These are phyloP conservation scores for Heteromeles arbutifolia DNA, from an alignment of 306 rosid species.

Conservation along the genomic window DNA sequence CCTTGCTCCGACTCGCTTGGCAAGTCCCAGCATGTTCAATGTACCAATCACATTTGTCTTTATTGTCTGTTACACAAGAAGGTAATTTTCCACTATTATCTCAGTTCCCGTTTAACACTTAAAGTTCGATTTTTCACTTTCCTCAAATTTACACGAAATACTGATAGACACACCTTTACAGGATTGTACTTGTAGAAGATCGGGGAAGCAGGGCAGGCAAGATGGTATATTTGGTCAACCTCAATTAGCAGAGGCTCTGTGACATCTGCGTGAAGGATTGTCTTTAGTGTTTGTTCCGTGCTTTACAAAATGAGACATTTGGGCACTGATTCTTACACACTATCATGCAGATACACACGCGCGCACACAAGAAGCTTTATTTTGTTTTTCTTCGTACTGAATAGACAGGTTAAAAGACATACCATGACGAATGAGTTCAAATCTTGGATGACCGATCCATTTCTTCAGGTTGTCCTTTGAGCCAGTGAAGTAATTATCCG, in stretches of 20 bases:
- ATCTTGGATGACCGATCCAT: constrained; percentile 98
- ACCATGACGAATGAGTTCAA: constrained; percentile 98
- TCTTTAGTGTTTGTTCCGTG: too few species aligned
- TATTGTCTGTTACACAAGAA: constrained; percentile 57
- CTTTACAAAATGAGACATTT: too few species aligned
- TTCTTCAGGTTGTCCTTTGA: constrained; percentile 81
- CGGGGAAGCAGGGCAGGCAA: constrained; percentile 97
- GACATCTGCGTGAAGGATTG: constrained; percentile 42
- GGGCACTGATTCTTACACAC: too few species aligned
- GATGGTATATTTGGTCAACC: constrained; percentile 95
- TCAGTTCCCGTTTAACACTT: neutral
- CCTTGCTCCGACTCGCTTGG: constrained; percentile 99
- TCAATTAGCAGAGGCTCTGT: constrained; percentile 79
- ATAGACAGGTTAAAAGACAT: constrained; percentile 11
- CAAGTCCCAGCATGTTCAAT: constrained; percentile 96
- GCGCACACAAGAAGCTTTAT: neutral
- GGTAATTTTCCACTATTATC: neutral
- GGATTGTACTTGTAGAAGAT: constrained; percentile 96
- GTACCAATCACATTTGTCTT: constrained; percentile 99
- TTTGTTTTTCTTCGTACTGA: neutral
- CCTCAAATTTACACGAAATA: neutral
- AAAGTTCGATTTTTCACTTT: neutral
- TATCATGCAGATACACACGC: neutral
- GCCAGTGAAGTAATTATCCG: constrained; percentile 93
- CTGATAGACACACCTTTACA: constrained; percentile 56